Evolutionary conservation across 2,329 filamentous ascomycete species (phyloP).

Genomic region (Talaromyces amestolkiae): DNA sequence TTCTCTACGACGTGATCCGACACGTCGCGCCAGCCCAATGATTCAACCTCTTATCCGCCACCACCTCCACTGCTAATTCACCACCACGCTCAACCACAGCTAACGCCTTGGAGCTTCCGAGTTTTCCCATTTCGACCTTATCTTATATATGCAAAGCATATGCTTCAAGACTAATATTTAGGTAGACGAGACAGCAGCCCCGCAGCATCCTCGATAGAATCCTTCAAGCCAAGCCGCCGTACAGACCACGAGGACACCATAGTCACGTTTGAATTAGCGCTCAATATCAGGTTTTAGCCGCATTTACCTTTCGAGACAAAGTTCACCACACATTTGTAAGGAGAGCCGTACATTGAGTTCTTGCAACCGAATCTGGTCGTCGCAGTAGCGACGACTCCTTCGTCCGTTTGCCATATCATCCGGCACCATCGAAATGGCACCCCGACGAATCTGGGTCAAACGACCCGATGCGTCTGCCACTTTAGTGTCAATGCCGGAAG

Average conservation of each 20-base stretch:
- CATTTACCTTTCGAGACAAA: conserved; percentile 30
- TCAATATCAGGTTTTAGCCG: conserved; percentile 2
- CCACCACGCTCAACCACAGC: not conserved
- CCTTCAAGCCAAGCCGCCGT: not conserved
- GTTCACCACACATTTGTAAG: conserved; percentile 38
- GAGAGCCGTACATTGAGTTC: conserved; percentile 37
- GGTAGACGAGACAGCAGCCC: not conserved
- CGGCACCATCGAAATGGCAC: conserved; percentile 35
- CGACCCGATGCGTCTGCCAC: conserved; percentile 82
- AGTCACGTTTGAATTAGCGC: not conserved
- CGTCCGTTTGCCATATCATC: conserved; percentile 15
- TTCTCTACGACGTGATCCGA: not conserved
- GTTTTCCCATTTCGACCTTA: not conserved
- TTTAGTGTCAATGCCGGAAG: conserved; percentile 77
- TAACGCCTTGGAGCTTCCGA: not conserved
- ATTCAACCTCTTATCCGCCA: conserved; percentile 10
- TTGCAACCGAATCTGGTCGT: conserved; percentile 29
- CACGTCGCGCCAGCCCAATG: conserved; percentile 5
- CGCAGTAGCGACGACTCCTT: conserved; percentile 25
- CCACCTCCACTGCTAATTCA: conserved; percentile 14
- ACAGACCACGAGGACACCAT: conserved; percentile 4
- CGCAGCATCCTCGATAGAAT: not conserved
- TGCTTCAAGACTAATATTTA: not conserved
- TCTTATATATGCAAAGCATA: not conserved
- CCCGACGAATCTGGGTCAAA: conserved; percentile 90